Evolutionary conservation across 352 stramenopile species (phyloP).

Genomic region (Globisporangium lucens): DNA sequence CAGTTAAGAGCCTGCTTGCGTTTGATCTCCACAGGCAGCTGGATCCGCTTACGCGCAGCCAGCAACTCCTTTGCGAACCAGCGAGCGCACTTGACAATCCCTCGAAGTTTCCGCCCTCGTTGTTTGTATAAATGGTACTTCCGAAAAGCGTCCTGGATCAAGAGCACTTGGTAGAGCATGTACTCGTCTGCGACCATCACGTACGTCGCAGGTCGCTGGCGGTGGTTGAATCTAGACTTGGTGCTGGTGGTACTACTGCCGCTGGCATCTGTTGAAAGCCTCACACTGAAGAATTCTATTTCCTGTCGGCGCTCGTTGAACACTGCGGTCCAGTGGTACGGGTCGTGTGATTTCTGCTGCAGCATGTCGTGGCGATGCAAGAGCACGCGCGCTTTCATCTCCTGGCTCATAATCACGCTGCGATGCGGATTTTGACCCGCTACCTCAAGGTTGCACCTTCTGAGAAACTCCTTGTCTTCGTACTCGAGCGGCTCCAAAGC

Average conservation of each 20-base stretch:
- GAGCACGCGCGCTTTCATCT: slow-evolving; percentile 36
- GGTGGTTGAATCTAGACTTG: slow-evolving; percentile 6
- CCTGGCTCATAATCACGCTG: slow-evolving; percentile 37
- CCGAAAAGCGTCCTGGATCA: slow-evolving; percentile 67
- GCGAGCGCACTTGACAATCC: slow-evolving; percentile 29
- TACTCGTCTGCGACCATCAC: slow-evolving; percentile 51
- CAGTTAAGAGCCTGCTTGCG: slow-evolving; percentile 49
- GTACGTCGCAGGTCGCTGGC: slow-evolving; percentile 36
- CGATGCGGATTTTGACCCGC: slow-evolving; percentile 23
- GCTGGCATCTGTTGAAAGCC: neutral
- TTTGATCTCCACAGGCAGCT: slow-evolving; percentile 21
- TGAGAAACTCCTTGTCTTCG: slow-evolving; percentile 31
- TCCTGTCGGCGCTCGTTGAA: slow-evolving; percentile 51
- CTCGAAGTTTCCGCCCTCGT: slow-evolving; percentile 25
- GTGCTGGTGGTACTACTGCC: neutral
- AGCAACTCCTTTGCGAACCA: slow-evolving; percentile 27
- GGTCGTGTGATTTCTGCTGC: slow-evolving; percentile 24
- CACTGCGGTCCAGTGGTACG: slow-evolving; percentile 52
- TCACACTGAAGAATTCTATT: slow-evolving; percentile 55
- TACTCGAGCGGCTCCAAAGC: slow-evolving; percentile 51
- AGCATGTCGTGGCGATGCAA: slow-evolving; percentile 21
- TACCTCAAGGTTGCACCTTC: slow-evolving; percentile 22
- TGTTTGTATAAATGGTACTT: slow-evolving; percentile 22
- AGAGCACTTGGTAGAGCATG: slow-evolving; percentile 60
- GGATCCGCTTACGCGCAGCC: slow-evolving; percentile 23